Evolutionary conservation across 306 rosid genomes (phyloP).

Genomic region (Lagenaria siceraria): DNA sequence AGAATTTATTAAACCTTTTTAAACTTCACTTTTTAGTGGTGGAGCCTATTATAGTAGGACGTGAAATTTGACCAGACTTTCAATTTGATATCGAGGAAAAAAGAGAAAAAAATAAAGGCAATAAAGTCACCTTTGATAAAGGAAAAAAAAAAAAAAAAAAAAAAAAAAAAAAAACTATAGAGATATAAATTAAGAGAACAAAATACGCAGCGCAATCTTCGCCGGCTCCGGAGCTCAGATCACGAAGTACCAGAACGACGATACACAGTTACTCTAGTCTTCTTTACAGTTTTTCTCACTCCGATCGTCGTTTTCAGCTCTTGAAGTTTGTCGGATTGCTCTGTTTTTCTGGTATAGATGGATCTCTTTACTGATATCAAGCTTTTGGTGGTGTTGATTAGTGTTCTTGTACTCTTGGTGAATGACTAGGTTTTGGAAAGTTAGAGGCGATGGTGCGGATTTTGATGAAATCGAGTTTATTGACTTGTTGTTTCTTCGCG

Average conservation of each 20-base stretch:
- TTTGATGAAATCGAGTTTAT: background rate
- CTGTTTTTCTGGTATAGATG: constrained; percentile 1
- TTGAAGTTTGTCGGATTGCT: background rate
- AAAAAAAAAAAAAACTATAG: background rate
- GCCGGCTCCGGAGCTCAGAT: constrained; percentile 11
- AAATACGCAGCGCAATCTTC: constrained; percentile 1
- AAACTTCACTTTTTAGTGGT: background rate
- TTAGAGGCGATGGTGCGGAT: background rate
- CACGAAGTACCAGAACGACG: background rate
- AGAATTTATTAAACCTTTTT: too few relatives aligned
- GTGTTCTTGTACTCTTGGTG: background rate
- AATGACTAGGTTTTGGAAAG: background rate
- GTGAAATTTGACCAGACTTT: background rate
- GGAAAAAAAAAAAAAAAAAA: background rate
- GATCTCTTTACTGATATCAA: background rate
- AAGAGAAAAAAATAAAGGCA: background rate
- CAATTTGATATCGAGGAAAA: background rate
- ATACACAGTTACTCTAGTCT: background rate
- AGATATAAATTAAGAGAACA: background rate
- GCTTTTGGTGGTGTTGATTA: background rate
- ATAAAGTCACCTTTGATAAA: background rate
- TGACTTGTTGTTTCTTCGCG: background rate
- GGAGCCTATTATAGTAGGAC: background rate
- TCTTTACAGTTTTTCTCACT: background rate
- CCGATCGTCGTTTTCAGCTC: background rate